Evolutionary conservation across 345 rosid genomes (phyloP).

Genomic region (Brassica juncea): DNA sequence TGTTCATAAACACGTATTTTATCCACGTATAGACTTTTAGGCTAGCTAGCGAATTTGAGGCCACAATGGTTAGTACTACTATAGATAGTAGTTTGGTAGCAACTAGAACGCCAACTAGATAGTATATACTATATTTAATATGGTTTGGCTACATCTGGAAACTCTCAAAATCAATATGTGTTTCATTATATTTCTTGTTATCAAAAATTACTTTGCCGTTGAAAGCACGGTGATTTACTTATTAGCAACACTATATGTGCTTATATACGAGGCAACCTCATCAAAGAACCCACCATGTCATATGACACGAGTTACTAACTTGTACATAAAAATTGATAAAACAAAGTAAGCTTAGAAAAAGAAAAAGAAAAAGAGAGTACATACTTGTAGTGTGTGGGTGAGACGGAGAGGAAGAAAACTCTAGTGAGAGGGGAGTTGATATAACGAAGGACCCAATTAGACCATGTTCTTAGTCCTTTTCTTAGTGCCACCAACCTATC

Average conservation of each 20-base stretch:
- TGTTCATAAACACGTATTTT: neutral
- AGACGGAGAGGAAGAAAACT: slow-evolving; percentile 79
- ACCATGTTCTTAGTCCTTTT: slow-evolving; percentile 83
- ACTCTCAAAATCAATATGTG: slow-evolving; percentile 22
- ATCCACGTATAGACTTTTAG: neutral
- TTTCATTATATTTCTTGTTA: neutral
- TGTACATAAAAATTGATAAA: neutral
- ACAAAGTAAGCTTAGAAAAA: neutral
- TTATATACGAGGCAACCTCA: neutral
- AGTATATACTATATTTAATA: neutral
- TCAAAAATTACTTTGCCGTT: slow-evolving; percentile 2
- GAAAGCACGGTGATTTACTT: neutral
- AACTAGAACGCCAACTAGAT: slow-evolving; percentile 8
- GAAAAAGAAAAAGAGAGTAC: neutral
- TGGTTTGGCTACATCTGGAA: slow-evolving; percentile 26
- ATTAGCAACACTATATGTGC: slow-evolving; percentile 15
- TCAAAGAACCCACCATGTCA: neutral
- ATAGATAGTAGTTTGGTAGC: slow-evolving; percentile 8
- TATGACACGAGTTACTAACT: neutral
- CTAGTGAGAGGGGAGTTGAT: slow-evolving; percentile 54
- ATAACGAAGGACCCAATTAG: slow-evolving; percentile 70
- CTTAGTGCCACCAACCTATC: slow-evolving; percentile 76
- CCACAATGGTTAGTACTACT: slow-evolving; percentile 17
- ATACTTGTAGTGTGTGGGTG: slow-evolving; percentile 73
- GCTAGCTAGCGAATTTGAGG: slow-evolving; percentile 22